A percentile compares a stretch with the other conserved stretches of the same genome.
Evolutionary conservation across 2,329 filamentous ascomycete species (phyloP).

Genomic region (Trichoderma endophyticum): DNA sequence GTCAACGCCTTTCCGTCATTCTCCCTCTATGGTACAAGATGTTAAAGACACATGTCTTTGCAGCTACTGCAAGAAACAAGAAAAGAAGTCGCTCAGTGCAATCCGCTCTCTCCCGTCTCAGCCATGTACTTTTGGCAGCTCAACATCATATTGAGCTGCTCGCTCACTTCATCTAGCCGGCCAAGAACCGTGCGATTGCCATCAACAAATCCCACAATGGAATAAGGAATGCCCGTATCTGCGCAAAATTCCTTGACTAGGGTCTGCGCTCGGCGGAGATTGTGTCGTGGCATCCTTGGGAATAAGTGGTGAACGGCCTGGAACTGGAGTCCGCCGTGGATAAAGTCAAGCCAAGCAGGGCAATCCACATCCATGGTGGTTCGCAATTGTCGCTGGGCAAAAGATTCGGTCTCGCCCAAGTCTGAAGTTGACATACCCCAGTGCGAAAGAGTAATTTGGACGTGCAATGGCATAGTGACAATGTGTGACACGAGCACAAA

Average conservation of each 20-base stretch:
- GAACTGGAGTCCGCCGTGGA: conserved; percentile 86
- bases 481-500: conserved; percentile 81
- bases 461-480: conserved; percentile 75
- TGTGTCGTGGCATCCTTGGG: conserved; percentile 80
- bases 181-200: conserved; percentile 80
- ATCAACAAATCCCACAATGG: conserved; percentile 78
- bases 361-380: conserved; percentile 95
- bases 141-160: conserved; percentile 72
- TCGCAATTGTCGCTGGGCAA: conserved; percentile 84
- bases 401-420: conserved; percentile 78
- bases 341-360: conserved; percentile 81
- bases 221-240: conserved; percentile 80
- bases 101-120: conserved; percentile 17
- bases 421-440: conserved; percentile 93
- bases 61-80: not conserved
- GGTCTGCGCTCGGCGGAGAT: conserved; percentile 70
- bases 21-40: not conserved
- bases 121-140: conserved; percentile 58
- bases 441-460: conserved; percentile 88
- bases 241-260: conserved; percentile 78
- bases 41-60: not conserved
- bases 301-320: conserved; percentile 86
- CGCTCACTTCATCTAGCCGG: conserved; percentile 65
- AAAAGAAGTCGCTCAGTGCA: not conserved
- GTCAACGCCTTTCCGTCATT: not conserved